Evolutionary conservation across 2,329 filamentous ascomycete genomes (phyloP).

Genomic region (Aspergillus versicolor): DNA sequence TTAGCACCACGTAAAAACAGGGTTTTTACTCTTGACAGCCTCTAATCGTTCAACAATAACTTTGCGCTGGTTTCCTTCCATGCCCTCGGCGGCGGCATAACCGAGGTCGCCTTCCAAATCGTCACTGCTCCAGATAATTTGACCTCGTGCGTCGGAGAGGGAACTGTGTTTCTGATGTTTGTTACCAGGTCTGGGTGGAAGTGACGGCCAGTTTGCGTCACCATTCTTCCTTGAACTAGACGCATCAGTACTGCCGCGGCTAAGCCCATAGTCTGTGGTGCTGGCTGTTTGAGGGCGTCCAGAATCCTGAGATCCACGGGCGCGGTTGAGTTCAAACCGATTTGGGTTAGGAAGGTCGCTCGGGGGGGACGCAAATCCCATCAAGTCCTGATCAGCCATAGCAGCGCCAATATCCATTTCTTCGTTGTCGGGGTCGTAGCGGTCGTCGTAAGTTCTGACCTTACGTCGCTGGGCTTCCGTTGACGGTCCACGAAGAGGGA

Average conservation of each 20-base stretch:
- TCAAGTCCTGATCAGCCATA: slow-evolving; percentile 65
- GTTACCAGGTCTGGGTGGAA: slow-evolving; percentile 33
- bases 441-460: slow-evolving; percentile 45
- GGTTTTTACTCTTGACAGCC: slow-evolving; percentile 91
- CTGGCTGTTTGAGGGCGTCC: slow-evolving; percentile 34
- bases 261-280: slow-evolving; percentile 32
- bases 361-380: slow-evolving; percentile 59
- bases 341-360: slow-evolving; percentile 71
- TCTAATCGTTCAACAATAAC: slow-evolving; percentile 97
- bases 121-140: slow-evolving; percentile 61
- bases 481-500: slow-evolving; percentile 81
- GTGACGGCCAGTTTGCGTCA: slow-evolving; percentile 37
- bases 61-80: slow-evolving; percentile 86
- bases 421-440: slow-evolving; percentile 60
- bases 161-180: slow-evolving; percentile 38
- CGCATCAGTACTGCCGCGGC: slow-evolving; percentile 31
- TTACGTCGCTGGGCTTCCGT: slow-evolving; percentile 75
- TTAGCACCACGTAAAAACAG: slow-evolving; percentile 97
- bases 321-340: slow-evolving; percentile 65
- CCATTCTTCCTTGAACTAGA: slow-evolving; percentile 34
- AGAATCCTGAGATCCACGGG: slow-evolving; percentile 38
- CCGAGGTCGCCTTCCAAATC: slow-evolving; percentile 90
- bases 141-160: slow-evolving; percentile 39
- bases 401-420: slow-evolving; percentile 88
- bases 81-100: slow-evolving; percentile 88